phyloP scores from a whole-genome alignment of 495 filamentous ascomycete genomes.

The Neurospora sublineolata region DNA sequence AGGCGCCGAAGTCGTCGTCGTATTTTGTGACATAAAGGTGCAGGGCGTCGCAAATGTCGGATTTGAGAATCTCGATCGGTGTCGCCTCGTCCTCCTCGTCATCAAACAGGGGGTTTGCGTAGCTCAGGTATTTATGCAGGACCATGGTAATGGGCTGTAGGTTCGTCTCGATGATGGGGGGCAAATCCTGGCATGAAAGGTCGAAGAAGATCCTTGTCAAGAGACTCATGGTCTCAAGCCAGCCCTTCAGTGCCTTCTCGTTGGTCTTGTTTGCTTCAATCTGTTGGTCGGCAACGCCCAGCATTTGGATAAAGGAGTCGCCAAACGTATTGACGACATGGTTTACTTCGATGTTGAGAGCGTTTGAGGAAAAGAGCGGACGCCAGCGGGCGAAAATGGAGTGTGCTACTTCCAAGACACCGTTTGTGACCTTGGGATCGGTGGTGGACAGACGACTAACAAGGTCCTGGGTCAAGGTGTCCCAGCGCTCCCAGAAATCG shows the following conservation, averaged over 20 bases:
- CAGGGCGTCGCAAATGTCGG: slow-evolving; percentile 82
- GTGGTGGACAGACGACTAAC: slow-evolving; percentile 71
- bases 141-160: slow-evolving; percentile 60
- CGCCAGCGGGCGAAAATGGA: slow-evolving; percentile 96
- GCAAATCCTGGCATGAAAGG: slow-evolving; percentile 89
- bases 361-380: slow-evolving; percentile 82
- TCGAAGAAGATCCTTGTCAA: slow-evolving; percentile 89
- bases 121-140: slow-evolving; percentile 86
- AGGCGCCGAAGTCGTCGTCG: slow-evolving; percentile 75
- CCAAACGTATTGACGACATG: slow-evolving; percentile 82
- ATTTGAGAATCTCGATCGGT: slow-evolving; percentile 70
- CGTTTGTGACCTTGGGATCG: slow-evolving; percentile 73
- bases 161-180: slow-evolving; percentile 83
- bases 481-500: slow-evolving; percentile 93
- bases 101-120: slow-evolving; percentile 68
- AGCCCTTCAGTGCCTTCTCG: slow-evolving; percentile 55
- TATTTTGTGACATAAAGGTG: slow-evolving; percentile 85
- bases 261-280: slow-evolving; percentile 67
- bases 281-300: slow-evolving; percentile 64
- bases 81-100: slow-evolving; percentile 82
- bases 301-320: slow-evolving; percentile 64
- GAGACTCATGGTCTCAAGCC: slow-evolving; percentile 72
- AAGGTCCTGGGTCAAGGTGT: slow-evolving; percentile 78
- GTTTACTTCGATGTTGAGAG: slow-evolving; percentile 83
- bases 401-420: slow-evolving; percentile 92